Base-by-base conservation (phyloP, 805 yeast species). In the Candida ipomoeae region DNA sequence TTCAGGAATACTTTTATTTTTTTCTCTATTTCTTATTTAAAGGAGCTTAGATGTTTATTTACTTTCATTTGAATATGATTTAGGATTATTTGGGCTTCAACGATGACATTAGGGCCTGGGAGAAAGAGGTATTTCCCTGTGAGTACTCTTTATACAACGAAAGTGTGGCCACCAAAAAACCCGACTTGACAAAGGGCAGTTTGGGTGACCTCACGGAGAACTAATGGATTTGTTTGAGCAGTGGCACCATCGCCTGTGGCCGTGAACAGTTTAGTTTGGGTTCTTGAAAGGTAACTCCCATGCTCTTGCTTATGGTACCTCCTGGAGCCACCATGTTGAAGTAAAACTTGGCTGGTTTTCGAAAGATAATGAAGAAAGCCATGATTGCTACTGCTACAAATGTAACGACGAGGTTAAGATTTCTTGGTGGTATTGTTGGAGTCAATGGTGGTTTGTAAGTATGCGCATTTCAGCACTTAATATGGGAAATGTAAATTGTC, bases 171-270 rank as follows among this genome's bases (percentile, higher is more conserved):
- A 26, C 44, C 35, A 48, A 49, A 11, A 49, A 46, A 37, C 34
- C 46, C 5, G 73, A 78, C 33, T 54, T 78, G 3, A 53, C 72
- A 0, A 61, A 77, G 44, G 86, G 95, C 65, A 54, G 58, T 2
- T 65, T 64, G 10, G 87, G 96, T 69, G 87, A 78, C 1, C 71
- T 94, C 55, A 66, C 69, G 31, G 87, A 84, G 55, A 94, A 94
- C 63, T 68, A 94, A 42, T 94, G 99, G 99, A 74, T 94, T n/a
- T 94, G 99, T 71, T 69, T 94, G 42, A 79, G 80, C 44, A 94
- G 99, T 76, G 99, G 98, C 1, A 70, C 79, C n/a, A 59, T 90
- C 10, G 97, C 97, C 4, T 94, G 99, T 70, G 99, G 99, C 5
- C 75, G 99, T 56, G 83, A 84, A 32, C 99, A 94, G 67, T 89